These are phyloP conservation scores for Aethionema arabicum DNA, from an alignment of 345 rosid species.

Conservation along the genomic window DNA sequence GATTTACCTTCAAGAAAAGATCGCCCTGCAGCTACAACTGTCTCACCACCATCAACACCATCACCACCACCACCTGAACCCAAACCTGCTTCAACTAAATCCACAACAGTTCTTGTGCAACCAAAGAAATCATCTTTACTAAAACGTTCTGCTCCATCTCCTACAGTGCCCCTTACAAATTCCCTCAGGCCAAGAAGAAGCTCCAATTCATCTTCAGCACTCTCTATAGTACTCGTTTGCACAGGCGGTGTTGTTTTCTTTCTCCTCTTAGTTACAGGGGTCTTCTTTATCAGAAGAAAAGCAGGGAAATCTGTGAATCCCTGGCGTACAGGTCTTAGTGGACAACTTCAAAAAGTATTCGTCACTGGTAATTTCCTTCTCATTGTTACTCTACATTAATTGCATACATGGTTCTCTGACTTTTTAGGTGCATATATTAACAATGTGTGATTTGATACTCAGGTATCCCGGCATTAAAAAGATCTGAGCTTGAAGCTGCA, in stretches of 20 bases:
- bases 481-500: conserved; percentile 82
- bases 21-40: conserved; percentile 6
- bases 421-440: background rate
- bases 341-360: conserved; percentile 89
- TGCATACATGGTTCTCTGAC: too few species aligned
- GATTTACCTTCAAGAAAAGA: background rate
- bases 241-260: conserved; percentile 42
- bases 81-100: conserved; percentile 7
- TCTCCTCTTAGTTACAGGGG: conserved; percentile 37
- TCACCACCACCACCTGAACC: background rate
- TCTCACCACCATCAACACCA: conserved; percentile 28
- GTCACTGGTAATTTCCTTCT: conserved; percentile 56
- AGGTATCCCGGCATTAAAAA: conserved; percentile 85
- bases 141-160: conserved; percentile 26
- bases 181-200: conserved; percentile 13
- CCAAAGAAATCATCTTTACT: conserved; percentile 12
- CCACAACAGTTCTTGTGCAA: conserved; percentile 13
- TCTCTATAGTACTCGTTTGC: conserved; percentile 38
- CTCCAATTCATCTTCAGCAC: conserved; percentile 20
- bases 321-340: conserved; percentile 94
- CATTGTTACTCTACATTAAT: too few species aligned
- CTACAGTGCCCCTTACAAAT: conserved; percentile 15
- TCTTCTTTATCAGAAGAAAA: conserved; percentile 43
- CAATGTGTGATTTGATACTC: conserved; percentile 31
- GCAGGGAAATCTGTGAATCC: conserved; percentile 74